Base-by-base conservation (phyloP, 768 basidiomycete species). In the Naganishia onofrii region DNA sequence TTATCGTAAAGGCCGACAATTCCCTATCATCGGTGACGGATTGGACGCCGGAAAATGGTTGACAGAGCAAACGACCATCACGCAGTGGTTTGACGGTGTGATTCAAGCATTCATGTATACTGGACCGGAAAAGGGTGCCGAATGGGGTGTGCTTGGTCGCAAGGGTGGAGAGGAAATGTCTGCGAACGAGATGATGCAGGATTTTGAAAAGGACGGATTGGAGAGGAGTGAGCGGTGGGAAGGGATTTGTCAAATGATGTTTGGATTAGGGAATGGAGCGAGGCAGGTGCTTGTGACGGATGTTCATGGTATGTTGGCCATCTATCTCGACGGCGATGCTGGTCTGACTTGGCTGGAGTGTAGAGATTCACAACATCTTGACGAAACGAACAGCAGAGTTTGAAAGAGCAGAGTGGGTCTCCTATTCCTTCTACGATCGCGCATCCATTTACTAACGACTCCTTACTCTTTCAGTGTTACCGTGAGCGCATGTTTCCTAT, bases 231-330 rank as follows among this genome's bases (percentile, higher is more conserved):
- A 1, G 73, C 23, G 28, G 15, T 63, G 38, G 15, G 38, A 63
- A n/a, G 78, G 74, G 8, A 74, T 79, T 17, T 71, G 72, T 29
- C 76, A 79, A 51, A 44, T 79, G 51, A 66, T 74, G 17, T 34
- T 76, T 7, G 73, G 75, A 19, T 70, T 71, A 26, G 56, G 54
- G 19, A 7, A 17, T 29, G 28, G 32, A 26, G 13, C 26, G n/a
- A 23, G 66, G 19, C 28, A 52, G 31, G 60, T 70, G 7, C 28
- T 54, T 32, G 51, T 66, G 10, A 52, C 69, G 26, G 69, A 65
- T 44, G 51, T 60, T 26, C 13, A 42, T 15, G 60, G 60, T 63
- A 29, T 26, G 60, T n/a, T n/a, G n/a, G n/a, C n/a, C n/a, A n/a
- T n/a, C n/a, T n/a, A n/a, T 23, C 56, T 2, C 21, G 34, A 7